A percentile compares a stretch with the other conserved stretches of the same genome.
These are phyloP conservation scores for Brassica nigra DNA, from an alignment of 345 rosid genomes.

Conservation along the genomic window DNA sequence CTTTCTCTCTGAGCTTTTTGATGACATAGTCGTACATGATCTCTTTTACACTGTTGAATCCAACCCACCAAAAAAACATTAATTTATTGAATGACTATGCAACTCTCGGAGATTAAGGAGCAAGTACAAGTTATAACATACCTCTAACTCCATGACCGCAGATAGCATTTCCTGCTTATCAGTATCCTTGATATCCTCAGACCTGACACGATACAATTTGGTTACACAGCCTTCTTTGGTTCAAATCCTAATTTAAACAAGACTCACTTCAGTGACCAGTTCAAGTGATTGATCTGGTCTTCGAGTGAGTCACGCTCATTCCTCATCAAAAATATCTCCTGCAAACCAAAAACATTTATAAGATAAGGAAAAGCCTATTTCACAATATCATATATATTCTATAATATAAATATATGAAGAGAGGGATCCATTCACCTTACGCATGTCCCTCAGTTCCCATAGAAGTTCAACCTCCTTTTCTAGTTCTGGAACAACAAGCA, in stretches of 20 bases:
- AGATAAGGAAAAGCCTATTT: not conserved
- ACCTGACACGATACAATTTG: slow-evolving; percentile 49
- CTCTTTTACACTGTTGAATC: slow-evolving; percentile 51
- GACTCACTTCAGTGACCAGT: slow-evolving; percentile 80
- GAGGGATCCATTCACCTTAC: slow-evolving; percentile 58
- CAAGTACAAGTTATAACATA: slow-evolving; percentile 27
- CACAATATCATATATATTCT: not conserved
- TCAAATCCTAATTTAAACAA: slow-evolving; percentile 1
- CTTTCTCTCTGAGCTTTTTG: slow-evolving; percentile 70
- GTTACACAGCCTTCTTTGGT: not conserved
- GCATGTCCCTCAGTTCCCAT: slow-evolving; percentile 68
- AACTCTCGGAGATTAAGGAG: not conserved
- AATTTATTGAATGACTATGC: not conserved
- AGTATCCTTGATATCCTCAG: slow-evolving; percentile 46
- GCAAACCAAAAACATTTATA: slow-evolving; percentile 20
- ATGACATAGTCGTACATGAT: slow-evolving; percentile 57
- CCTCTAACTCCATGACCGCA: slow-evolving; percentile 60
- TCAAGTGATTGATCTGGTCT: slow-evolving; percentile 79
- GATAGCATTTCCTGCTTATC: slow-evolving; percentile 50
- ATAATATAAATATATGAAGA: not conserved
- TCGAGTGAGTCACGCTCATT: slow-evolving; percentile 83
- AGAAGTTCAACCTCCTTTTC: slow-evolving; percentile 91
- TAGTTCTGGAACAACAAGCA: slow-evolving; percentile 98
- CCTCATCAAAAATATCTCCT: slow-evolving; percentile 80
- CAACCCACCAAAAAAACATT: not conserved